Base-by-base conservation (phyloP, 768 basidiomycete genomes). In the Tephrocybe sp. region DNA sequence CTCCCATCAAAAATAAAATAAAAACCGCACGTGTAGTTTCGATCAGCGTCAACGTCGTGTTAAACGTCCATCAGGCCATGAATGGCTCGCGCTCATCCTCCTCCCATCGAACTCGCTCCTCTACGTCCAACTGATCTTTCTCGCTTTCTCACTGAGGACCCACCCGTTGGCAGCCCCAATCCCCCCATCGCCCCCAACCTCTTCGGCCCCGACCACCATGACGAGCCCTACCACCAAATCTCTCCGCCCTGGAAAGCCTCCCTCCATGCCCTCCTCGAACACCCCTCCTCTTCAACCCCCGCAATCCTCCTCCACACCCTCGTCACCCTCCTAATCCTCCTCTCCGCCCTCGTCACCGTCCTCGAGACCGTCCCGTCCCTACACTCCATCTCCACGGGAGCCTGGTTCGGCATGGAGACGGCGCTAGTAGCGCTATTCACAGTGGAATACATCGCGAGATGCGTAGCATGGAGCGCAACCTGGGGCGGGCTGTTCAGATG, bases 351-450 rank as follows among this genome's bases (percentile, higher is more conserved):
- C 31, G 80, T 92, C 22, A 92, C 89, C 0, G 74, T 90, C 4
- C 69, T 92, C 21, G 89, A 92, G 65, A 92, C 90, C 0, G 83
- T 92, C 1, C 89, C 87, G 0, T 77, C 80, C 1, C 84, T 91
- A 55, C 88, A 88, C 61, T 76, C 78, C 9, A 81, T 85, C 2
- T 79, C 83, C 2, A 81, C 78, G 12, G 73, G 83, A 30, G 72
- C 87, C 6, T 92, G 93, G 83, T 96, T 96, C 53, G 93, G 93
- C 1, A 63, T 92, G 18, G 93, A 95, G 69, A 92, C 92, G 15
- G 84, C 78, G 44, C 67, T 95, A 9, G 92, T 95, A 21, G 82
- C 85, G 40, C 64, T 94, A 2, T 96, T 95, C 65, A 94, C 93
- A 0, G 74, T 92, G 49, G 93, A 97, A 67, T 95, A 90, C 62